phyloP scores from a whole-genome alignment of 495 filamentous ascomycete genomes.

The Hyaloscypha bicolor region DNA sequence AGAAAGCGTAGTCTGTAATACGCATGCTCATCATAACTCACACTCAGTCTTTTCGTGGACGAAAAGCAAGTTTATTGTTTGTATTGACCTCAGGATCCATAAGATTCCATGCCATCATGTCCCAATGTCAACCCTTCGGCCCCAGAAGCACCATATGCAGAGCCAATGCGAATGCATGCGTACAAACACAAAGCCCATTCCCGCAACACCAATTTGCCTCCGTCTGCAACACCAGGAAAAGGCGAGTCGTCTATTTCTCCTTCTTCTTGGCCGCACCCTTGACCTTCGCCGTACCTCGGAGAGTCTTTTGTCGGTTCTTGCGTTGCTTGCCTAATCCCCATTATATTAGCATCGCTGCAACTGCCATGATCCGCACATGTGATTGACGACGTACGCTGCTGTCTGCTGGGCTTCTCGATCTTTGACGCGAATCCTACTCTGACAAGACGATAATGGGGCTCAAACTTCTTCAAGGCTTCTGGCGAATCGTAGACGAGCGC shows the following conservation, averaged over 20 bases:
- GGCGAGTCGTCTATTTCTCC: constrained; percentile 43
- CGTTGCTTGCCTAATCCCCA: constrained; percentile 90
- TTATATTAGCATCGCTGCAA: constrained; percentile 9
- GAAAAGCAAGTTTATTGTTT: constrained; percentile 12
- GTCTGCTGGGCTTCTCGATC: constrained; percentile 94
- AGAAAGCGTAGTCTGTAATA: too few relatives aligned
- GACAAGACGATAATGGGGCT: constrained; percentile 96
- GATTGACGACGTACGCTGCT: constrained; percentile 83
- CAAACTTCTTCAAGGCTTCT: constrained; percentile 99
- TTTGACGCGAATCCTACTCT: constrained; percentile 87
- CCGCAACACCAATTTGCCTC: constrained; percentile 29
- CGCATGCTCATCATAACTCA: not conserved
- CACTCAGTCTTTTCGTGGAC: not conserved
- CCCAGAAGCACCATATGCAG: constrained; percentile 23
- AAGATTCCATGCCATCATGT: constrained; percentile 22
- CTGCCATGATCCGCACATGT: constrained; percentile 1
- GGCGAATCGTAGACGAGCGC: constrained; percentile 96
- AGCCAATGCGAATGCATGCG: constrained; percentile 32
- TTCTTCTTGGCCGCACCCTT: constrained; percentile 84
- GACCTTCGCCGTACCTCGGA: constrained; percentile 91
- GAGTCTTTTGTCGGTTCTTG: constrained; percentile 99
- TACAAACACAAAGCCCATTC: constrained; percentile 29
- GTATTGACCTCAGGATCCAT: constrained; percentile 7
- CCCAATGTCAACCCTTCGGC: constrained; percentile 19
- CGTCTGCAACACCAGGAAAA: constrained; percentile 23